Evolutionary conservation across 805 yeast species (phyloP).

Genomic region (Yarrowia phangngaensis): DNA sequence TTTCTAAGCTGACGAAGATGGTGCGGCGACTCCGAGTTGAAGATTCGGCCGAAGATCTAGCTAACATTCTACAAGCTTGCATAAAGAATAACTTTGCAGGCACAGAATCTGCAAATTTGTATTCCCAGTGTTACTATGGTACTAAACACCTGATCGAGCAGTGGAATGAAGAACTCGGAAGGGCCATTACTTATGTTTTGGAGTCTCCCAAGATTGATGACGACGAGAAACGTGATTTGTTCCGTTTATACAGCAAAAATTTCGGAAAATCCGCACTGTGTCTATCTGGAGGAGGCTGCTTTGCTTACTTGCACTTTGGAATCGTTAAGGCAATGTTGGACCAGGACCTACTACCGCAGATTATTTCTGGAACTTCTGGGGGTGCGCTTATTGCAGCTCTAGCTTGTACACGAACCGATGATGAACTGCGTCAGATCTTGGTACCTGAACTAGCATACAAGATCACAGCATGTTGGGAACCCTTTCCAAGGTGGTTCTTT

Average conservation of each 20-base stretch:
- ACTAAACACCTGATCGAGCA: slow-evolving; percentile 58
- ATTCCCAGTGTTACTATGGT: slow-evolving; percentile 72
- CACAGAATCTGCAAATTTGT: slow-evolving; percentile 64
- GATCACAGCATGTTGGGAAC: slow-evolving; percentile 67
- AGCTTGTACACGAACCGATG: slow-evolving; percentile 64
- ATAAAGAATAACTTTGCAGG: slow-evolving; percentile 74
- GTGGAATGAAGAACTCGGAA: slow-evolving; percentile 52
- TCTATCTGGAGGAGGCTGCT: slow-evolving; percentile 75
- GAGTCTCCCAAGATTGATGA: slow-evolving; percentile 42
- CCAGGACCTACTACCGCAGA: slow-evolving; percentile 59
- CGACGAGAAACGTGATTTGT: slow-evolving; percentile 49
- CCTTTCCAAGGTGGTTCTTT: slow-evolving; percentile 55
- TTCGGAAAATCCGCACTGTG: slow-evolving; percentile 71
- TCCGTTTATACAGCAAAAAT: slow-evolving; percentile 56
- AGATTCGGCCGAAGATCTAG: slow-evolving; percentile 46
- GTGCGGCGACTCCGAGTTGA: slow-evolving; percentile 42
- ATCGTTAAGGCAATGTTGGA: slow-evolving; percentile 67
- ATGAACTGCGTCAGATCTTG: slow-evolving; percentile 54
- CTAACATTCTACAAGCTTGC: slow-evolving; percentile 60
- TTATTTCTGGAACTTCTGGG: slow-evolving; percentile 75
- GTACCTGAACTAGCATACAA: slow-evolving; percentile 59
- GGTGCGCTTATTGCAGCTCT: slow-evolving; percentile 76
- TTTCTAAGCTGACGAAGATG: slow-evolving; percentile 48
- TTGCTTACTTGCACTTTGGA: slow-evolving; percentile 75
- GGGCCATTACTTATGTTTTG: slow-evolving; percentile 46